Base-by-base conservation (phyloP, 2,329 filamentous ascomycete species). In the Aspergillus neoniger region DNA sequence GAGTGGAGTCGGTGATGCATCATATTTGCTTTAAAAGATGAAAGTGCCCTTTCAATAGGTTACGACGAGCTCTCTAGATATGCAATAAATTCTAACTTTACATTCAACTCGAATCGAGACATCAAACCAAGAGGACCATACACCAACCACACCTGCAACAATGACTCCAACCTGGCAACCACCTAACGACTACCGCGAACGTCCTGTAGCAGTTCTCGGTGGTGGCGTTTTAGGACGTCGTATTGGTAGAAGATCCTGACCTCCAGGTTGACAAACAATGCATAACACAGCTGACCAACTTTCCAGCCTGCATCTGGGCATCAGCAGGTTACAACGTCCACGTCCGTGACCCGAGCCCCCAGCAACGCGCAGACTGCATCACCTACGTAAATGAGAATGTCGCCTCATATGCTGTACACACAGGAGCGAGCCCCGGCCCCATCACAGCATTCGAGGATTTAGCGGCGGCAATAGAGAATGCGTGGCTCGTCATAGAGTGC, bases 401-500 rank as follows among this genome's bases (percentile, higher is more conserved):
- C 0, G 63, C 65, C 2, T 61, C 63, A 2, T 77, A 74, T 53
- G 73, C 76, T 53, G 58, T 66, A 3, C 60, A 67, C 3, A 71
- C 72, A 1, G 59, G 17, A 55, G 54, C n/a, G 41, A 41, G 5
- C 19, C 54, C 2, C 12, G 32, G 36, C 15, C 8, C 28, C 2
- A 53, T 53, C 39, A 39, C 17, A 6, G 41, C 19, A 12, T 21
- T 44, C 1, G 48, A 50, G 7, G 54, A 14, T 6, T 1, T 36
- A 12, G 32, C 32, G 2, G 4, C 65, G 0, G 79, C 82, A 0
- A 77, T 85, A 5, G 55, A 68, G 1, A 70, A 80, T 36, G 78
- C 82, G 2, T 86, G 81, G 83, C 73, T 85, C 5, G 80, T 84
- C 15, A 77, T 85, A 59, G 83, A 85, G 68, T 81, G 78, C 15